Evolutionary conservation across 768 basidiomycete species (phyloP).

Genomic region (Macrolepiota fuliginosa): DNA sequence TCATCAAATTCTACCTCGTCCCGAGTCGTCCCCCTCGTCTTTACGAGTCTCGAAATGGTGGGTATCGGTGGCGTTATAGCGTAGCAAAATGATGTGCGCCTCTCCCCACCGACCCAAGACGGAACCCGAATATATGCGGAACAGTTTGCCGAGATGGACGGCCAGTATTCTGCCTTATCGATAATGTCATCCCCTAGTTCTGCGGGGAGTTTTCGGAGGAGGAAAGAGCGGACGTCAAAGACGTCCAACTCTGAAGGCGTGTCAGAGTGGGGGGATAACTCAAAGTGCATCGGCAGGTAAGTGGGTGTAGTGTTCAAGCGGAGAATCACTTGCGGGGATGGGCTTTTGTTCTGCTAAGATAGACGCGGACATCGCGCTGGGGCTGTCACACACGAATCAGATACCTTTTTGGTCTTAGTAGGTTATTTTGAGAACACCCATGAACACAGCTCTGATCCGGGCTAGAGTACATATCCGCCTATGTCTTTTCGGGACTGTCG

Average conservation of each 20-base stretch:
- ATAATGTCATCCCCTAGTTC: slow-evolving; percentile 17
- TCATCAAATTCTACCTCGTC: neutral
- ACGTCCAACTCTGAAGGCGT: slow-evolving; percentile 13
- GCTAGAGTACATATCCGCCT: no score
- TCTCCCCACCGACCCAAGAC: neutral
- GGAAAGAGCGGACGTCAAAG: neutral
- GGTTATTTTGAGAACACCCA: no score
- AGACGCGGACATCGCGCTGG: no score
- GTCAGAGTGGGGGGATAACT: neutral
- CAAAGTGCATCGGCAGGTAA: no score
- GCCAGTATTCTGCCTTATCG: slow-evolving; percentile 22
- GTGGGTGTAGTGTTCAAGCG: no score
- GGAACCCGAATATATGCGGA: neutral
- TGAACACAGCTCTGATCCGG: no score
- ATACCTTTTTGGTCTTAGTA: no score
- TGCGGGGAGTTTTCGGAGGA: slow-evolving; percentile 8
- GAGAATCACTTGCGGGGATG: no score
- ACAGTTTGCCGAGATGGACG: slow-evolving; percentile 5
- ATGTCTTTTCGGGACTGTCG: no score
- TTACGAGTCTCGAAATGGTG: neutral
- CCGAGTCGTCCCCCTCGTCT: neutral
- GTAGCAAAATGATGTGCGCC: slow-evolving; percentile 5
- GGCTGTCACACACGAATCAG: no score
- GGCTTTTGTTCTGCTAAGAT: no score
- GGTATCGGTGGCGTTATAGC: slow-evolving; percentile 16